These are phyloP conservation scores for Mediolabrus comicus DNA, from an alignment of 108 stramenopile genomes.

Conservation along the genomic window DNA sequence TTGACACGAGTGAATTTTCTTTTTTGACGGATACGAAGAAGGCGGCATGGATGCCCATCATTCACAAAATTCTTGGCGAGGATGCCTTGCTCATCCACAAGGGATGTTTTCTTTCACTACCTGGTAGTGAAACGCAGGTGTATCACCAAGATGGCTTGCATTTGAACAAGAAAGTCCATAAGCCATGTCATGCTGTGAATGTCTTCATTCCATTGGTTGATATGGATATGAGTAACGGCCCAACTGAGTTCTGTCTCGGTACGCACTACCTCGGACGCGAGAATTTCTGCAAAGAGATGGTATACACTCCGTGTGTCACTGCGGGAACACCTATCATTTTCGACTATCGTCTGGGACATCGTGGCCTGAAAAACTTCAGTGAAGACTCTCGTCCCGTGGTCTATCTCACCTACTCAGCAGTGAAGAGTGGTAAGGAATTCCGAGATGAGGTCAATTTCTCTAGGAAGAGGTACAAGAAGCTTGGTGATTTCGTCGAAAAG, in stretches of 20 bases:
- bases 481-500: conserved; percentile 74
- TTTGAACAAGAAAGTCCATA: conserved; percentile 67
- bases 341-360: conserved; percentile 87
- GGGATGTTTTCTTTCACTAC: conserved; percentile 79
- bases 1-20: conserved; percentile 57
- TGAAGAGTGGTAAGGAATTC: conserved; percentile 70
- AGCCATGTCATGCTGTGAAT: conserved; percentile 86
- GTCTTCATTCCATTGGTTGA: conserved; percentile 90
- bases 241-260: conserved; percentile 86
- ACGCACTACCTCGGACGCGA: conserved; percentile 83
- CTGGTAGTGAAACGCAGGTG: conserved; percentile 66
- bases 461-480: conserved; percentile 68
- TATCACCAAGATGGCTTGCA: conserved; percentile 93
- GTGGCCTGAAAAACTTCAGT: conserved; percentile 74
- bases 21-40: conserved; percentile 66
- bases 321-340: conserved; percentile 83
- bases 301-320: conserved; percentile 63
- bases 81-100: conserved; percentile 80
- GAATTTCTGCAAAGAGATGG: conserved; percentile 61
- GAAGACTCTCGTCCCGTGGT: conserved; percentile 68
- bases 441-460: conserved; percentile 84
- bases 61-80: conserved; percentile 74
- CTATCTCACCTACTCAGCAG: conserved; percentile 83
- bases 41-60: conserved; percentile 88
- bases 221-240: conserved; percentile 64